These are phyloP conservation scores for Coprinopsis strossmayeri DNA, from an alignment of 768 basidiomycete species.

Conservation along the genomic window DNA sequence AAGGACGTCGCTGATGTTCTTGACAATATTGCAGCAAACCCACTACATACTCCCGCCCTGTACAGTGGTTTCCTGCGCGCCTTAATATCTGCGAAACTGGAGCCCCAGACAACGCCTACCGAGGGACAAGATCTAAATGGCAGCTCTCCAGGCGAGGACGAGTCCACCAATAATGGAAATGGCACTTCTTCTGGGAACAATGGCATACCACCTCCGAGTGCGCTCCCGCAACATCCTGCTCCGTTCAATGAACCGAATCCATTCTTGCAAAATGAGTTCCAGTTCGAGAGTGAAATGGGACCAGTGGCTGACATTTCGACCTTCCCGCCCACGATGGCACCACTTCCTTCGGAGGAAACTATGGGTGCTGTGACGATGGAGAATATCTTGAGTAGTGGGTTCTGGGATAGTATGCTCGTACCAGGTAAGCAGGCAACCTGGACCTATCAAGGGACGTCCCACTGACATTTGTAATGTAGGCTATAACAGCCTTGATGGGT, in stretches of 20 bases:
- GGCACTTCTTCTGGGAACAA: too few relatives aligned
- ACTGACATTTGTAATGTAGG: slow-evolving; percentile 33
- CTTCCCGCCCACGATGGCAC: slow-evolving; percentile 85
- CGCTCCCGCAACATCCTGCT: neutral
- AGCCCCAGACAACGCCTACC: slow-evolving; percentile 13
- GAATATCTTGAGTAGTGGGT: slow-evolving; percentile 67
- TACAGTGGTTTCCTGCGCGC: slow-evolving; percentile 82
- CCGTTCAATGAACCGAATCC: slow-evolving; percentile 1
- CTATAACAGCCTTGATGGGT: slow-evolving; percentile 75
- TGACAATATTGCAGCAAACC: slow-evolving; percentile 69
- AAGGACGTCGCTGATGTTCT: slow-evolving; percentile 79
- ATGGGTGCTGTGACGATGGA: slow-evolving; percentile 68
- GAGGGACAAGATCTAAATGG: neutral
- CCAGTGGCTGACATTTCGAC: slow-evolving; percentile 76
- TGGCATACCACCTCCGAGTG: neutral
- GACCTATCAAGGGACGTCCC: too few relatives aligned
- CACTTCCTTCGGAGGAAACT: slow-evolving; percentile 33
- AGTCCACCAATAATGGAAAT: too few relatives aligned
- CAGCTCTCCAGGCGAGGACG: too few relatives aligned
- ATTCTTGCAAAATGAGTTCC: slow-evolving; percentile 44
- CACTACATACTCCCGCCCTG: slow-evolving; percentile 83
- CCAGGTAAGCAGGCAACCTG: slow-evolving; percentile 54
- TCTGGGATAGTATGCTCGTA: slow-evolving; percentile 86
- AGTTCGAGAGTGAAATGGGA: slow-evolving; percentile 80
- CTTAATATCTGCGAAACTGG: slow-evolving; percentile 53